These are phyloP conservation scores for Theobroma grandiflorum DNA, from an alignment of 441 rosid species.

Conservation along the genomic window DNA sequence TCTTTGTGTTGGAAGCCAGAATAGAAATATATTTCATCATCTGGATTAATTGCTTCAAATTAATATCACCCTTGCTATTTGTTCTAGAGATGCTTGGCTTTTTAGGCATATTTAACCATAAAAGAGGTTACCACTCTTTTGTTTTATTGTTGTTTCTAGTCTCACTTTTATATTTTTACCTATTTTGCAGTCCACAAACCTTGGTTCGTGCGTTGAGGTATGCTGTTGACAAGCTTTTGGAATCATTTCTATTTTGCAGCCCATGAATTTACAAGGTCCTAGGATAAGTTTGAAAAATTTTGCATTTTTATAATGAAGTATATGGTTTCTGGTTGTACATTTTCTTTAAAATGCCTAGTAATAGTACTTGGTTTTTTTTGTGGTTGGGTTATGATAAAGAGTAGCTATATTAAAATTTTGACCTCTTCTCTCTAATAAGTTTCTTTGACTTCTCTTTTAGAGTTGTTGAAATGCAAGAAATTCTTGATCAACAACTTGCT, in stretches of 20 bases:
- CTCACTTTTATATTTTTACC: conserved; percentile 23
- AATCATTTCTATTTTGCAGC: conserved; percentile 15
- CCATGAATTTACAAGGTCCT: background rate
- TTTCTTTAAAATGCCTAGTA: conserved; percentile 1
- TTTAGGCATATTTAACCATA: conserved; percentile 6
- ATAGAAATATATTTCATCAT: background rate
- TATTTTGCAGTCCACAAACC: conserved; percentile 92
- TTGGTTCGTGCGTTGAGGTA: conserved; percentile 99
- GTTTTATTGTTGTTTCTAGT: conserved; percentile 18
- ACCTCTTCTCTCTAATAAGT: conserved; percentile 18
- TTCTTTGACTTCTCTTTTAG: conserved; percentile 46
- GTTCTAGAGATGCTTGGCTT: conserved; percentile 12
- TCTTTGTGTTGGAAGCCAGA: background rate
- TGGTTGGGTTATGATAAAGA: background rate
- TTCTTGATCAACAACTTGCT: conserved; percentile 95
- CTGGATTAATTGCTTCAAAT: conserved; percentile 19
- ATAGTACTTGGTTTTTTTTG: background rate
- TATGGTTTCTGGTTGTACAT: conserved; percentile 14
- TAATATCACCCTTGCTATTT: background rate
- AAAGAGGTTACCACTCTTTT: background rate
- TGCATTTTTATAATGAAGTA: background rate
- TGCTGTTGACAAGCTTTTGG: conserved; percentile 33
- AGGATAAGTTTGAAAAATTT: conserved; percentile 11
- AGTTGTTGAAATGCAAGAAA: conserved; percentile 99
- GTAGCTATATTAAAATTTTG: conserved; percentile 12